Percentiles rank a stretch among this genome's conserved stretches.
phyloP scores from a whole-genome alignment of 441 rosid genomes.

The Raphanus hybrid region DNA sequence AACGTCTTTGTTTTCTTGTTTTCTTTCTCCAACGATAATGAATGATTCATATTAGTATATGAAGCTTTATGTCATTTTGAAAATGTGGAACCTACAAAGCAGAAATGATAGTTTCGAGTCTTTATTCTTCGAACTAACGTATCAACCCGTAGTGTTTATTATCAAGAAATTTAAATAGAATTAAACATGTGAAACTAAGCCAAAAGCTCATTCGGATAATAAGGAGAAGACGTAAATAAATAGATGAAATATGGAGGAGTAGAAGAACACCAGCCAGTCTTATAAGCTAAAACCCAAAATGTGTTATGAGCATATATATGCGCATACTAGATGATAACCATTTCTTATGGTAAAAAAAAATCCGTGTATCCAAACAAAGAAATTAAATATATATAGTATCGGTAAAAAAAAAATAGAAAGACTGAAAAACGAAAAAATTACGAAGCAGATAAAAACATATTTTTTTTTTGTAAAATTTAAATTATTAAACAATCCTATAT shows the following conservation, averaged over 20 bases:
- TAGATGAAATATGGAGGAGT: neutral
- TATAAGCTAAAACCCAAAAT: neutral
- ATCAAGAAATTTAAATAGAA: neutral
- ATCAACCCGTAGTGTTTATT: neutral
- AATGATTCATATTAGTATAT: conserved; percentile 3
- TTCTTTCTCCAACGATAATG: neutral
- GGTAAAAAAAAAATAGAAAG: neutral
- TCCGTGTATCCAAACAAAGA: neutral
- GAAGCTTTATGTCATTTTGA: neutral
- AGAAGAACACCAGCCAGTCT: neutral
- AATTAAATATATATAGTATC: neutral
- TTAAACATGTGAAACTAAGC: neutral
- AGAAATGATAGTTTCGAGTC: neutral
- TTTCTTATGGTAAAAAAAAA: neutral
- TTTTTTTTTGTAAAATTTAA: too few species aligned
- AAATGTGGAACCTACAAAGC: conserved; percentile 5
- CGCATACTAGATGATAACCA: neutral
- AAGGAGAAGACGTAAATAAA: neutral
- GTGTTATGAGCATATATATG: neutral
- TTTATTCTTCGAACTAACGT: neutral
- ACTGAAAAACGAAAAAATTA: neutral
- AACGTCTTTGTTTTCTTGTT: conserved; percentile 8
- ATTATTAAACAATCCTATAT: too few species aligned
- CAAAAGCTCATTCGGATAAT: neutral
- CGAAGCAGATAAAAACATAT: neutral